Evolutionary conservation across 2,329 filamentous ascomycete species (phyloP), one percentile per base, ranked within the genome.

Genomic region (Phyllosticta paracitricarpa): DNA sequence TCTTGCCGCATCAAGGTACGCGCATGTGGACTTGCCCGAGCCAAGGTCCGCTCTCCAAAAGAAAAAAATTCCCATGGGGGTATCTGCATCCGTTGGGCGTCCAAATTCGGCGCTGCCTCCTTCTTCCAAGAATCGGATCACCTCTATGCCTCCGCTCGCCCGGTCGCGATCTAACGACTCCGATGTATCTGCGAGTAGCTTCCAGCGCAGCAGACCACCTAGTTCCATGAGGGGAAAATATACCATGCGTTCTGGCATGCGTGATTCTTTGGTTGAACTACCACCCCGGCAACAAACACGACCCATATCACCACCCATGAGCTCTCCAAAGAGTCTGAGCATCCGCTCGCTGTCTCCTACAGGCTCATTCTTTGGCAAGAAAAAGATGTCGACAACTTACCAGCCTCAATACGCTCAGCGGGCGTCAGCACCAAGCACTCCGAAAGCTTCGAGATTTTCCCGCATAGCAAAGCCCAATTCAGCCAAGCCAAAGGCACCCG

Each of bases 181-280:
- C 17, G 73, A 73, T 63, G 77, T 77, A 40, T 80, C 78, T 3
- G 78, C 74, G 24, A 96, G 89, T 74, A 96, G 90, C 71, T 96
- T 96, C 77, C 88, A 84, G 69, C 86, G 89, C 74, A 78, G 53
- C 81, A 82, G 40, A 48, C 40, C 40, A 17, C 40, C 40, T 48
- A 48, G 40, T 58, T 68, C 1, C 60, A 73, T 79, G 53, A 79
- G 79, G 0, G 76, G 77, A 3, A 69, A 74, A 25, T 82, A 84
- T 59, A 81, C 78, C 1, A 89, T 96, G 79, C 86, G 86, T 62
- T 82, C 79, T 58, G 90, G 89, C 1, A 89, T 96, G 89, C 82
- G 91, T 63, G 76, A 74, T 26, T 70, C 74, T 26, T 70, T 77
- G 22, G 71, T 75, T 8, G 71, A 73, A 57, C 66, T 69, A 51